Conservation (phyloP, 2,329 filamentous ascomycete genomes). For the Hypoxylon sp. region DNA sequence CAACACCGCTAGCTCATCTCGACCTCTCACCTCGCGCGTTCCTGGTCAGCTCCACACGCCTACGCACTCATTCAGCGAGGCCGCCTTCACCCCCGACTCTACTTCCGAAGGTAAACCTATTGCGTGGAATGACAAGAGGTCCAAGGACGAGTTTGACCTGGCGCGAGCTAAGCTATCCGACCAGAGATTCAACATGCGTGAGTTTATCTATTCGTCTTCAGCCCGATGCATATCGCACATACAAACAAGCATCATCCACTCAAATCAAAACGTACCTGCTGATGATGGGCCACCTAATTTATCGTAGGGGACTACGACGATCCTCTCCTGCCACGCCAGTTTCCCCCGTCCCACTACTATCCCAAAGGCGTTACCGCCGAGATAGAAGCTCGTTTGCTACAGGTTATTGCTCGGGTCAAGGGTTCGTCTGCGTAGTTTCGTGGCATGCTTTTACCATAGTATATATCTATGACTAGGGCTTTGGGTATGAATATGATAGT, state of each 20-base stretch:
- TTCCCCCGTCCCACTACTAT: slow-evolving; percentile 50
- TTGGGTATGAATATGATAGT: not conserved
- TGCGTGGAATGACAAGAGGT: slow-evolving; percentile 53
- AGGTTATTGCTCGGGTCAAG: slow-evolving; percentile 50
- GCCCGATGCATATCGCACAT: not conserved
- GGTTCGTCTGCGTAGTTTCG: slow-evolving; percentile 9
- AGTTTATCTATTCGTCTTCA: slow-evolving; percentile 40
- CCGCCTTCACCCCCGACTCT: slow-evolving; percentile 41
- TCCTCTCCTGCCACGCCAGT: slow-evolving; percentile 57
- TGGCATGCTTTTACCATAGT: not conserved
- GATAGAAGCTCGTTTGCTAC: slow-evolving; percentile 56
- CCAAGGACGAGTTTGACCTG: slow-evolving; percentile 58
- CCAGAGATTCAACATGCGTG: slow-evolving; percentile 61
- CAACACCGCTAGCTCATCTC: slow-evolving; percentile 39
- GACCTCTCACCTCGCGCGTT: slow-evolving; percentile 37
- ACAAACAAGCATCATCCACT: not conserved
- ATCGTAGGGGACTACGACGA: slow-evolving; percentile 59
- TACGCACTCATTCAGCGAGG: slow-evolving; percentile 48
- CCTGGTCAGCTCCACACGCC: slow-evolving; percentile 47
- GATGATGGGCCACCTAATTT: not conserved
- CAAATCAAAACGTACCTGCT: not conserved
- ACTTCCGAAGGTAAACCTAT: slow-evolving; percentile 46
- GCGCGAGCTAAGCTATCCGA: slow-evolving; percentile 57
- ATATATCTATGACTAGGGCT: not conserved
- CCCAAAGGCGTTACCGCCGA: slow-evolving; percentile 56